Base-by-base conservation (phyloP, 768 basidiomycete species). In the Auriscalpium microsporum region DNA sequence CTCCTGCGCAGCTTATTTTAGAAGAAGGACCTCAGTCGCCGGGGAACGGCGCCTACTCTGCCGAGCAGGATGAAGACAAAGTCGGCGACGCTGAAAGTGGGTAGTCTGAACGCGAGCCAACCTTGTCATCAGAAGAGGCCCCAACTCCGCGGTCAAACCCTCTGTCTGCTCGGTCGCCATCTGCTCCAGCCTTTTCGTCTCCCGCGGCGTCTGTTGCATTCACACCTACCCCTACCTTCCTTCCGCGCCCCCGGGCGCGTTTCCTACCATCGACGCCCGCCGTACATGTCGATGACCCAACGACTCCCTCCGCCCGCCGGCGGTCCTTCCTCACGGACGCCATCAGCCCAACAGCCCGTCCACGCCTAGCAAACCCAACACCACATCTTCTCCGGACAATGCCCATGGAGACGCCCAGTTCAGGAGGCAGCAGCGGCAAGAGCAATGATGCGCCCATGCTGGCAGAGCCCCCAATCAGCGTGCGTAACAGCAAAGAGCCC, bases 271-370 rank as follows among this genome's bases (percentile, higher is more conserved):
- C 52, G 1, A 58, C 60, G 1, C 73, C 73, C 28, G 71, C 76
- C 9, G 64, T 21, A 13, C 49, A 63, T 5, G 55, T 35, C 11
- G 57, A 63, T 5, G 77, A 81, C 42, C 77, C 77, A 4, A 67
- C 83, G 45, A 92, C 89, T 2, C 90, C 88, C 2, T 75, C 79
- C 59, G 80, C 83, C 11, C 83, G 86, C 57, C 82, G 87, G 42
- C 81, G 83, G 14, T 90, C 87, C 1, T 92, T 94, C 72, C 78
- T 94, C 11, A 78, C 94, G 40, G 83, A 83, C 9, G 86, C 93
- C 9, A 87, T 94, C 65, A 86, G 90, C 64, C 89, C 90, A 6
- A 89, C 85, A 1, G 73, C 86, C 5, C 83, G 89, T 35, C 88
- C 90, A 0, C 79, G 85, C 9, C 73, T 91, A 64, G 77, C 79